Evolutionary conservation across 441 rosid species (phyloP), one percentile per base, ranked within the genome.

Genomic region (Geranium incanum): DNA sequence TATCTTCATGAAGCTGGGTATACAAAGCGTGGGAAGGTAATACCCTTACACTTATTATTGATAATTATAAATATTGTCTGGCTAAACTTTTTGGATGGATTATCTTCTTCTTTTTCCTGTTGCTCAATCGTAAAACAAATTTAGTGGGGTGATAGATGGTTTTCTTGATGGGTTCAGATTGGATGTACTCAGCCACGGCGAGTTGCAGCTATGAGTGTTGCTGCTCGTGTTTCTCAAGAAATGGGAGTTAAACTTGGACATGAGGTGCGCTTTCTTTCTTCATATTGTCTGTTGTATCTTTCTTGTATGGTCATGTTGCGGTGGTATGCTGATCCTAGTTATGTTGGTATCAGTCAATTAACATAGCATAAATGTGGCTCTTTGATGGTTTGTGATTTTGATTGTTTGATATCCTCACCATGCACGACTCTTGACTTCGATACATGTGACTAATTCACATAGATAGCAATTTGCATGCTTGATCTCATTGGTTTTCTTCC

Each of bases 201-300:
- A 73, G 99, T 95, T 81, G 99, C 99, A 70, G 99, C 98, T 52
- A 92, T 91, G 98, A 95, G 98, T 76, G 98, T 92, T 78, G 90
- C 99, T 78, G 97, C 96, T 70, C 90, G 98, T 76, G 99, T 95
- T 82, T 87, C 99, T 77, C 98, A 92, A 78, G 99, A 95, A 80
- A 84, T 95, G 95, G 98, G 96, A 59, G 90, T 95, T 78, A 91
- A 95, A 80, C 99, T 95, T 79, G 98, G 99, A 62, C 98, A 95
- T 12, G 98, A 91, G 88, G 95, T 82, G 70, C 66, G 80, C 39
- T 59, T 60, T 65, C 70, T 65, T 66, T 57, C 65, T 75, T 71
- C 70, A 66, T 70, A 19, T 33, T 15, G 45, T 12, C 16, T 68
- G 11, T 5, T 70, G 4, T 39, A 8, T 6, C 18, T 18, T 8